Evolutionary conservation across 208 protist genomes (phyloP).

Genomic region (Crithidia sp.): DNA sequence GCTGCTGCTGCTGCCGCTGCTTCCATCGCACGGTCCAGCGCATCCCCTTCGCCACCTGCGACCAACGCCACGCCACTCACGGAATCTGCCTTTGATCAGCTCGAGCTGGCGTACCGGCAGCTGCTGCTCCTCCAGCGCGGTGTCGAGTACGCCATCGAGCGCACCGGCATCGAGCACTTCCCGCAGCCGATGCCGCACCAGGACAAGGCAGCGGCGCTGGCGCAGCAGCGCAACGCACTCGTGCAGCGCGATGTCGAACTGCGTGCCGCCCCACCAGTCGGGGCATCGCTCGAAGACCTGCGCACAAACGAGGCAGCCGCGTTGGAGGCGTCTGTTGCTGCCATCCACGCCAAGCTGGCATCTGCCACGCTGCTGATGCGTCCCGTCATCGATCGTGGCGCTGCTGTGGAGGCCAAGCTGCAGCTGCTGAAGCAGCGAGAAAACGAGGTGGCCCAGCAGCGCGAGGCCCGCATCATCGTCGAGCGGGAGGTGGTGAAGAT

Average conservation of each 20-base stretch:
- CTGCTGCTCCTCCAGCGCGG: constrained; percentile 30
- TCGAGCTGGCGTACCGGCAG: constrained; percentile 33
- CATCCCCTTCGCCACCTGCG: constrained; percentile 2
- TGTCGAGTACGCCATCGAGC: constrained; percentile 23
- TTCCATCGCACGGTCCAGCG: not conserved
- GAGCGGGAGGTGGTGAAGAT: constrained; percentile 46
- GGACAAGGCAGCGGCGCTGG: constrained; percentile 34
- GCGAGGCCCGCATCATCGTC: constrained; percentile 39
- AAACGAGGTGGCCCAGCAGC: constrained; percentile 53
- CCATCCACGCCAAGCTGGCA: constrained; percentile 42
- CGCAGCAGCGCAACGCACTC: constrained; percentile 45
- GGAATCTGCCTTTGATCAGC: constrained; percentile 30
- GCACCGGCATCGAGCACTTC: constrained; percentile 22
- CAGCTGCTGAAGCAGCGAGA: constrained; percentile 47
- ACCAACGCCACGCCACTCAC: not conserved
- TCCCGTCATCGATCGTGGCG: constrained; percentile 57
- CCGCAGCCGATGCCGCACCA: constrained; percentile 50
- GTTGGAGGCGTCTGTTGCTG: constrained; percentile 29
- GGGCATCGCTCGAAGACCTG: constrained; percentile 40
- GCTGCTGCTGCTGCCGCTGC: not conserved
- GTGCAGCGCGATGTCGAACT: constrained; percentile 40
- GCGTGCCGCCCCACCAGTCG: constrained; percentile 32
- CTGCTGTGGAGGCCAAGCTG: constrained; percentile 52
- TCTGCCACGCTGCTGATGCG: constrained; percentile 29
- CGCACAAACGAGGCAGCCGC: constrained; percentile 19